Conservation (phyloP, 2,329 filamentous ascomycete species). For the Aspergillus hiratsukae region DNA sequence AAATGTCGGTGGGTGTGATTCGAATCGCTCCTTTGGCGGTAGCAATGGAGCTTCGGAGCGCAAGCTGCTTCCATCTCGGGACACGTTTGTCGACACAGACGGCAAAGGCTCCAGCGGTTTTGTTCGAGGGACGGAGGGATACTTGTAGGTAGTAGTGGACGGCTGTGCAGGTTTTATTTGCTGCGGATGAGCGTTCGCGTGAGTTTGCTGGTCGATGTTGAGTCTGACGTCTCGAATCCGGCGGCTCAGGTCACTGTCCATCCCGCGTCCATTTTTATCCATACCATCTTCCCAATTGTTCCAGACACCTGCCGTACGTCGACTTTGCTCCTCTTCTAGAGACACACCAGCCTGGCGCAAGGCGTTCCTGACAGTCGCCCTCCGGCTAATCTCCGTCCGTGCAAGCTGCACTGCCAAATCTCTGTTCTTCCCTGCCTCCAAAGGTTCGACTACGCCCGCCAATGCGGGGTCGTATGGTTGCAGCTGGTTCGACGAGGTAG, state of each 20-base stretch:
- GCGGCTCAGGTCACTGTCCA: constrained; percentile 45
- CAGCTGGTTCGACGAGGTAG: constrained; percentile 12
- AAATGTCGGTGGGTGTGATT: constrained; percentile 9
- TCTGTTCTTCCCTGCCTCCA: constrained; percentile 67
- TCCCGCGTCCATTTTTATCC: constrained; percentile 27
- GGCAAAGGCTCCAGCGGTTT: constrained; percentile 22
- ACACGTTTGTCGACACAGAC: constrained; percentile 16
- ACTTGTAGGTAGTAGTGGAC: constrained; percentile 34
- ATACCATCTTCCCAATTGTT: constrained; percentile 48
- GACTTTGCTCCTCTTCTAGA: constrained; percentile 54
- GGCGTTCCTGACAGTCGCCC: constrained; percentile 58
- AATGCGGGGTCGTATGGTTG: constrained; percentile 54
- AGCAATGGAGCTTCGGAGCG: constrained; percentile 29
- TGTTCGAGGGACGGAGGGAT: constrained; percentile 41
- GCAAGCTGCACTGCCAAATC: constrained; percentile 74
- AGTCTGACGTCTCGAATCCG: constrained; percentile 51
- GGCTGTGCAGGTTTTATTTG: constrained; percentile 10
- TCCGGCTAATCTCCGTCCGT: constrained; percentile 63
- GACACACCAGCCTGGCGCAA: constrained; percentile 56
- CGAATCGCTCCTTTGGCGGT: constrained; percentile 37
- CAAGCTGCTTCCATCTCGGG: constrained; percentile 10
- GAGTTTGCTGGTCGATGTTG: constrained; percentile 28
- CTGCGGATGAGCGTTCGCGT: constrained; percentile 6
- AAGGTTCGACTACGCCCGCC: constrained; percentile 53
- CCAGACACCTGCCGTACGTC: constrained; percentile 52